These are phyloP conservation scores for Marasmius oreades DNA, from an alignment of 1,284 basidiomycete species.

Conservation along the genomic window DNA sequence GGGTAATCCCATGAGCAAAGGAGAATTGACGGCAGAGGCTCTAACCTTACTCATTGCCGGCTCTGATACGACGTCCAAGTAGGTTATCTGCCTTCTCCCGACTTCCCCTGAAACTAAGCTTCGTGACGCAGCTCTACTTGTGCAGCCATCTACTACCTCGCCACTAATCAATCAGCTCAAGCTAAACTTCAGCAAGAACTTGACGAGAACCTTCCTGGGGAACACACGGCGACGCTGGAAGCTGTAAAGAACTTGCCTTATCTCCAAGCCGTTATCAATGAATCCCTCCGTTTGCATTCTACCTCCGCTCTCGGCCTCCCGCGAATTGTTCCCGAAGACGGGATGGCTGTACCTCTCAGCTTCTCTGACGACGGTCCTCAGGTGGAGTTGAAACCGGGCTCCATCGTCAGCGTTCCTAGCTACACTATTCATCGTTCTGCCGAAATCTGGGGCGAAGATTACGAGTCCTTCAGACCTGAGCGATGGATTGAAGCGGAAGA, in stretches of 20 bases:
- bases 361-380: slow-evolving; percentile 29
- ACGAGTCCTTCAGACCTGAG: slow-evolving; percentile 41
- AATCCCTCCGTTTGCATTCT: slow-evolving; percentile 28
- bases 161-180: slow-evolving; percentile 17
- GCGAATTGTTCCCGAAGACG: slow-evolving; percentile 23
- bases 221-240: slow-evolving; percentile 16
- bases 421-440: slow-evolving; percentile 45
- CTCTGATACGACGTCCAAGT: slow-evolving; percentile 32
- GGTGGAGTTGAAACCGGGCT: slow-evolving; percentile 30
- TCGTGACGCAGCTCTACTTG: slow-evolving; percentile 14
- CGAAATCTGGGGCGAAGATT: slow-evolving; percentile 41
- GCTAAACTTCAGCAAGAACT: slow-evolving; percentile 20
- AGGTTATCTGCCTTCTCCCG: slow-evolving; percentile 22
- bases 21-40: slow-evolving; percentile 28
- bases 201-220: slow-evolving; percentile 15
- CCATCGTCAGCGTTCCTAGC: slow-evolving; percentile 32
- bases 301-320: slow-evolving; percentile 31
- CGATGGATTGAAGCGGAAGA: slow-evolving; percentile 37
- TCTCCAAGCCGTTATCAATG: slow-evolving; percentile 30
- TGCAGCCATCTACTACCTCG: slow-evolving; percentile 19
- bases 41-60: slow-evolving; percentile 33
- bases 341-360: slow-evolving; percentile 14
- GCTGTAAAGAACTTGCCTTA: slow-evolving; percentile 27
- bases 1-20: slow-evolving; percentile 12
- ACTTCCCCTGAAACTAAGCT: slow-evolving; percentile 8